Evolutionary conservation across 2,329 filamentous ascomycete genomes (phyloP).

Genomic region (Lasiodiplodia hormozganensis): DNA sequence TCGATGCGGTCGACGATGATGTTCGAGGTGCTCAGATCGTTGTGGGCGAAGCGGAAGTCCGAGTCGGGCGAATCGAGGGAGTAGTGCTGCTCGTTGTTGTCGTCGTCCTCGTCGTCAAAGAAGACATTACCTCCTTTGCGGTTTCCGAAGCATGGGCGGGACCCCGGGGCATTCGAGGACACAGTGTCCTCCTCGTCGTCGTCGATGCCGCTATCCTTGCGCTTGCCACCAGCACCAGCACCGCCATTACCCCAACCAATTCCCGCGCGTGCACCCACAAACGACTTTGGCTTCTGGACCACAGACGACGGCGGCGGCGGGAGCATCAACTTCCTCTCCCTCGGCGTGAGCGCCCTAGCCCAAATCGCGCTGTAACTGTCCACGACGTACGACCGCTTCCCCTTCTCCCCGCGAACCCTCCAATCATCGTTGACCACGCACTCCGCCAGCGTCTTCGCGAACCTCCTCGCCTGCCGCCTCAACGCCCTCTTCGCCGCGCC

Average conservation of each 20-base stretch:
- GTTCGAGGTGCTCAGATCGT: conserved; percentile 32
- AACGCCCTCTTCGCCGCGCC: conserved; percentile 42
- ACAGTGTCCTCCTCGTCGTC: neutral
- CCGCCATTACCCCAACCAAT: neutral
- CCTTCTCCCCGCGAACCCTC: neutral
- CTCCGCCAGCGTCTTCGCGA: neutral
- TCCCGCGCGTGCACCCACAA: neutral
- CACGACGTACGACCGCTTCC: conserved; percentile 9
- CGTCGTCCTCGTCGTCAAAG: neutral
- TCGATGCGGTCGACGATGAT: conserved; percentile 29
- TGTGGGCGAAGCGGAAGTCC: conserved; percentile 32
- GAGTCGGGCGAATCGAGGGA: neutral
- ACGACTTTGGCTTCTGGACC: neutral
- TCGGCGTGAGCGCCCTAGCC: conserved; percentile 18
- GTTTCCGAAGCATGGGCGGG: neutral
- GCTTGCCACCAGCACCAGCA: neutral
- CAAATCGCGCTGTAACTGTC: conserved; percentile 24
- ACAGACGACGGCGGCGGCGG: conserved; percentile 6
- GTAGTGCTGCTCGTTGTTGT: neutral
- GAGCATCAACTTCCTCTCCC: conserved; percentile 16
- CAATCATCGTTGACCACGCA: neutral
- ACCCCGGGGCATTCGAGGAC: neutral
- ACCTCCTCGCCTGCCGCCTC: conserved; percentile 45
- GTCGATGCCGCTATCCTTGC: conserved; percentile 2
- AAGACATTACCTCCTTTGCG: neutral